These are phyloP conservation scores for Gymnopilus junonius DNA, from an alignment of 768 basidiomycete genomes.

Conservation along the genomic window DNA sequence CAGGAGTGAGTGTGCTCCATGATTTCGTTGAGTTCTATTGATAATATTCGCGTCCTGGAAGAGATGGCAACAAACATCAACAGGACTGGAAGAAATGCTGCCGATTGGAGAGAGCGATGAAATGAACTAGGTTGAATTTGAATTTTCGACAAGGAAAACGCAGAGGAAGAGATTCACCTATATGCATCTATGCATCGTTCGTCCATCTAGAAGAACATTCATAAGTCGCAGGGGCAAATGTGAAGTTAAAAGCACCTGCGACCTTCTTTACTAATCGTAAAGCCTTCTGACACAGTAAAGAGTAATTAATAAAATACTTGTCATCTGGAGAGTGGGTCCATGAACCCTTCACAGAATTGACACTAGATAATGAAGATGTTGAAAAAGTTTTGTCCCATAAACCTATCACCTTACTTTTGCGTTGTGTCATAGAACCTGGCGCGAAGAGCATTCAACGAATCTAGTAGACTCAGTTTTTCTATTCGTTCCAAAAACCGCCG, in stretches of 20 bases:
- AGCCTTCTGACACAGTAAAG: slow-evolving; percentile 10
- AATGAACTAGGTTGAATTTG: slow-evolving; percentile 52
- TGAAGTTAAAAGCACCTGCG: not conserved
- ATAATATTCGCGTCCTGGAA: slow-evolving; percentile 56
- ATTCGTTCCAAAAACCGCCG: slow-evolving; percentile 53
- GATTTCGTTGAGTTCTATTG: slow-evolving; percentile 46
- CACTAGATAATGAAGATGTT: slow-evolving; percentile 33
- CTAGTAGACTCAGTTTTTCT: slow-evolving; percentile 32
- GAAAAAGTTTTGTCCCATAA: not conserved
- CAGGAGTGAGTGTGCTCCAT: slow-evolving; percentile 25
- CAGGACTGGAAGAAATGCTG: slow-evolving; percentile 74
- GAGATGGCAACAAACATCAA: slow-evolving; percentile 63
- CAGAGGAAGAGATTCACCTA: slow-evolving; percentile 41
- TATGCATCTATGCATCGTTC: slow-evolving; percentile 46
- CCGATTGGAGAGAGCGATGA: slow-evolving; percentile 66
- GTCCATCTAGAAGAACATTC: slow-evolving; percentile 23
- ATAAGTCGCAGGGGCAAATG: not conserved
- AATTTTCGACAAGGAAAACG: not conserved
- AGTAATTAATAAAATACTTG: slow-evolving; percentile 11
- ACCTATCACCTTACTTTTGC: slow-evolving; percentile 37
- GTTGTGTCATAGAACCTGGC: slow-evolving; percentile 53
- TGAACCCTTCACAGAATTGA: slow-evolving; percentile 56
- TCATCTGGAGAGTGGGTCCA: slow-evolving; percentile 66
- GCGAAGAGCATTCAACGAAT: slow-evolving; percentile 44
- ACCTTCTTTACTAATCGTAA: slow-evolving; percentile 41